phyloP scores from a whole-genome alignment of 148 eudicot species.

The Mesembryanthemum crystallinum region DNA sequence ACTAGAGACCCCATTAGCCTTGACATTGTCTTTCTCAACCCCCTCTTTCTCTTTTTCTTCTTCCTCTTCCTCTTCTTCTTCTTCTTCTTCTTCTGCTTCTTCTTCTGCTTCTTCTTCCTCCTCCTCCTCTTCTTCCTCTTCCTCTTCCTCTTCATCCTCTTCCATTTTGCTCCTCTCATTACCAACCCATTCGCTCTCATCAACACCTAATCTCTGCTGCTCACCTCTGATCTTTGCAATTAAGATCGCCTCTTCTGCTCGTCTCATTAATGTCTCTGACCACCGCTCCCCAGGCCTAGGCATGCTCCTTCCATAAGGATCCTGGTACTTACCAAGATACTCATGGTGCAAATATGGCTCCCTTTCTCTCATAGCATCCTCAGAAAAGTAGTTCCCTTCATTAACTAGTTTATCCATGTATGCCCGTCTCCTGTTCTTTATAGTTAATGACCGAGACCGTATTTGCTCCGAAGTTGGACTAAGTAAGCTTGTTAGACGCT shows the following conservation, averaged over 20 bases:
- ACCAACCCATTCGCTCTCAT: constrained; percentile 87
- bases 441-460: constrained; percentile 52
- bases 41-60: constrained; percentile 32
- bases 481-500: constrained; percentile 52
- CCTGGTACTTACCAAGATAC: constrained; percentile 86
- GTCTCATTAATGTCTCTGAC: constrained; percentile 90
- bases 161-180: constrained; percentile 44
- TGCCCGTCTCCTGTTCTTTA: constrained; percentile 85
- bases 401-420: constrained; percentile 74
- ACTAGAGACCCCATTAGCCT: constrained; percentile 28
- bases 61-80: constrained; percentile 29
- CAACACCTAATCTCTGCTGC: constrained; percentile 91
- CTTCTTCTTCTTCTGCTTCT: constrained; percentile 32
- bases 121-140: constrained; percentile 51
- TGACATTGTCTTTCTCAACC: constrained; percentile 20
- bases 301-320: constrained; percentile 78
- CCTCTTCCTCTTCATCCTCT: constrained; percentile 42
- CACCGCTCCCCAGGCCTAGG: constrained; percentile 91
- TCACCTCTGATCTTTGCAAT: constrained; percentile 81
- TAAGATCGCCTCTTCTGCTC: constrained; percentile 82
- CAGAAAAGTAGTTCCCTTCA: constrained; percentile 83
- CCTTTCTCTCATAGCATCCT: constrained; percentile 97
- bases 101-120: constrained; percentile 45
- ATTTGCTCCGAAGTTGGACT: constrained; percentile 69
- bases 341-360: constrained; percentile 96